phyloP scores from a whole-genome alignment of 345 rosid species.

The Schrenkiella parvula region DNA sequence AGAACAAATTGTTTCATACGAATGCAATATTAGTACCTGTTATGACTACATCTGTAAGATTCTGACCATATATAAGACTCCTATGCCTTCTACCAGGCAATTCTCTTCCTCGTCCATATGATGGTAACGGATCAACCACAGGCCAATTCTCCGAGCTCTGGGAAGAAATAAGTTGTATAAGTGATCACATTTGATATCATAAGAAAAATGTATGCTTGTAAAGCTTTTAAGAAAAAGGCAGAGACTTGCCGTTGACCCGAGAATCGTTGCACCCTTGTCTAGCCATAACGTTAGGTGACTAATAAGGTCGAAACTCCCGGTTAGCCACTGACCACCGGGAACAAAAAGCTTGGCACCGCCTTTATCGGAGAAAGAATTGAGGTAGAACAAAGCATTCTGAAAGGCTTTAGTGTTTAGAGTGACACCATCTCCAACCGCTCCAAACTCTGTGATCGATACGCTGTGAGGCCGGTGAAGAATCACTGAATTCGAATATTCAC shows the following conservation, averaged over 20 bases:
- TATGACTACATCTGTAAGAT: slow-evolving; percentile 85
- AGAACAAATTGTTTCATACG: neutral
- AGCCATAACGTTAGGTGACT: slow-evolving; percentile 93
- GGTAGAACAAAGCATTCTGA: slow-evolving; percentile 97
- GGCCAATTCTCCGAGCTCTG: slow-evolving; percentile 91
- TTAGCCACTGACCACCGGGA: slow-evolving; percentile 93
- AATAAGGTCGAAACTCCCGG: slow-evolving; percentile 95
- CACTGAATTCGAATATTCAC: slow-evolving; percentile 43
- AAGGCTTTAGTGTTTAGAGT: slow-evolving; percentile 96
- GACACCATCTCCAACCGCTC: slow-evolving; percentile 96
- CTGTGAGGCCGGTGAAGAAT: slow-evolving; percentile 77
- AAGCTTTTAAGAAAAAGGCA: neutral
- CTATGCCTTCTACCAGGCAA: slow-evolving; percentile 82
- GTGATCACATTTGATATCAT: neutral
- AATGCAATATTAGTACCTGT: slow-evolving; percentile 52
- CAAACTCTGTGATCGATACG: slow-evolving; percentile 91
- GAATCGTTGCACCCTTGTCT: slow-evolving; percentile 84
- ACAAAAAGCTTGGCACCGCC: slow-evolving; percentile 98
- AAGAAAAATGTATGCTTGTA: slow-evolving; percentile 1
- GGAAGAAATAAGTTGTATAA: neutral
- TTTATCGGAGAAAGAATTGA: slow-evolving; percentile 91
- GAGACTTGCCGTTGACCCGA: slow-evolving; percentile 75
- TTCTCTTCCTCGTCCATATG: slow-evolving; percentile 96
- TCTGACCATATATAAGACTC: slow-evolving; percentile 86
- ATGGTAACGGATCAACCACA: slow-evolving; percentile 86